Conservation (phyloP, 2,329 filamentous ascomycete genomes). For the Aaosphaeria arxii region DNA sequence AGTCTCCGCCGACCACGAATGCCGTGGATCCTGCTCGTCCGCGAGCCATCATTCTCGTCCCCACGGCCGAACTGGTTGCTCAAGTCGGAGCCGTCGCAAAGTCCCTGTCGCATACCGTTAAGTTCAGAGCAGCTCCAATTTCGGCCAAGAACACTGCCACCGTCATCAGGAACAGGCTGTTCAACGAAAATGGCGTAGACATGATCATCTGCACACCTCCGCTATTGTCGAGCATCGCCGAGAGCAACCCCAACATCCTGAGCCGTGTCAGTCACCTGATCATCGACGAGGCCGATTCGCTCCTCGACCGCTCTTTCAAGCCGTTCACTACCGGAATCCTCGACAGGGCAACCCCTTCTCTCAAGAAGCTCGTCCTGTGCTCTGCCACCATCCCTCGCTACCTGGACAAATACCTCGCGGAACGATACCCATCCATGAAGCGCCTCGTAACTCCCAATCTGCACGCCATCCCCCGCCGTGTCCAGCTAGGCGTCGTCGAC, state of each 20-base stretch:
- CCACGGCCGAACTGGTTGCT: conserved; percentile 85
- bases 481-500: conserved; percentile 91
- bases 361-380: conserved; percentile 86
- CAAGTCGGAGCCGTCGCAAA: conserved; percentile 84
- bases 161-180: conserved; percentile 81
- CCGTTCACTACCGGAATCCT: conserved; percentile 79
- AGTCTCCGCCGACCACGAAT: conserved; percentile 51
- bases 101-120: conserved; percentile 76
- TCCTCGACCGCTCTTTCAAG: conserved; percentile 90
- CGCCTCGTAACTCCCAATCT: conserved; percentile 93
- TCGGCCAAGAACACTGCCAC: conserved; percentile 73
- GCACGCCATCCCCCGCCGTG: conserved; percentile 90
- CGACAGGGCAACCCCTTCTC: conserved; percentile 73
- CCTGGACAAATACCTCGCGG: conserved; percentile 79
- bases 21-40: conserved; percentile 76
- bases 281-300: conserved; percentile 92
- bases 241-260: conserved; percentile 86
- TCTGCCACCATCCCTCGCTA: conserved; percentile 93
- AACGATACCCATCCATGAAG: conserved; percentile 76
- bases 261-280: conserved; percentile 87
- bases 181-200: conserved; percentile 77
- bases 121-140: conserved; percentile 81
- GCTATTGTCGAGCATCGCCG: conserved; percentile 80
- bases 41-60: conserved; percentile 80
- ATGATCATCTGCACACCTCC: conserved; percentile 86